These are phyloP conservation scores for Alternaria conjuncta DNA, from an alignment of 2,329 filamentous ascomycete genomes.

Conservation along the genomic window DNA sequence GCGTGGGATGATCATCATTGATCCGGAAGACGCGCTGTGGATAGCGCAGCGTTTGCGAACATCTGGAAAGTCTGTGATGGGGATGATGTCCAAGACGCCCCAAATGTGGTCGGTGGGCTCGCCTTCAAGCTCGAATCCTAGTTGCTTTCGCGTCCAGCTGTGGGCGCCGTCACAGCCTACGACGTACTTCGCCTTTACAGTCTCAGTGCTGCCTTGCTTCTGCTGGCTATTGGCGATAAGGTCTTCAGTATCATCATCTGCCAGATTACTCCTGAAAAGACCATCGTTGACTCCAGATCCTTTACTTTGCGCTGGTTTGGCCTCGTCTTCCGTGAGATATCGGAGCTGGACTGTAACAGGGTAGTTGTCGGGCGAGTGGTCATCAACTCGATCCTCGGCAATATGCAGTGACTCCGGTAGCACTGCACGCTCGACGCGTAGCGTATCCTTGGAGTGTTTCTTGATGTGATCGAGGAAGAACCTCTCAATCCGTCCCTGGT, in stretches of 20 bases:
- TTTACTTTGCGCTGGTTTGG: conserved; percentile 56
- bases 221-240: conserved; percentile 52
- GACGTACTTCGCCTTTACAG: conserved; percentile 66
- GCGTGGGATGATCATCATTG: conserved; percentile 69
- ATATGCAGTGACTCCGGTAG: conserved; percentile 64
- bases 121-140: conserved; percentile 64
- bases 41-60: conserved; percentile 66
- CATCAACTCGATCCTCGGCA: conserved; percentile 58
- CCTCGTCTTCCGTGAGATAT: conserved; percentile 65
- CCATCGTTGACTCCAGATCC: conserved; percentile 55
- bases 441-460: conserved; percentile 59
- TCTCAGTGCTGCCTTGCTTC: conserved; percentile 49
- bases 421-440: conserved; percentile 64
- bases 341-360: conserved; percentile 67
- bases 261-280: conserved; percentile 65
- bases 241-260: conserved; percentile 64
- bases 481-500: conserved; percentile 73
- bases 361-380: conserved; percentile 56
- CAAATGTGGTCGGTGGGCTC: conserved; percentile 62
- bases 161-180: conserved; percentile 74
- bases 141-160: conserved; percentile 66
- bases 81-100: conserved; percentile 61
- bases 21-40: conserved; percentile 63
- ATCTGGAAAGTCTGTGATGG: conserved; percentile 65
- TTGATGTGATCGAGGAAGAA: conserved; percentile 70